A percentile compares a stretch with the other conserved stretches of the same genome.
These are phyloP conservation scores for Fusarium xyrophilum DNA, from an alignment of 2,329 filamentous ascomycete genomes.

Conservation along the genomic window DNA sequence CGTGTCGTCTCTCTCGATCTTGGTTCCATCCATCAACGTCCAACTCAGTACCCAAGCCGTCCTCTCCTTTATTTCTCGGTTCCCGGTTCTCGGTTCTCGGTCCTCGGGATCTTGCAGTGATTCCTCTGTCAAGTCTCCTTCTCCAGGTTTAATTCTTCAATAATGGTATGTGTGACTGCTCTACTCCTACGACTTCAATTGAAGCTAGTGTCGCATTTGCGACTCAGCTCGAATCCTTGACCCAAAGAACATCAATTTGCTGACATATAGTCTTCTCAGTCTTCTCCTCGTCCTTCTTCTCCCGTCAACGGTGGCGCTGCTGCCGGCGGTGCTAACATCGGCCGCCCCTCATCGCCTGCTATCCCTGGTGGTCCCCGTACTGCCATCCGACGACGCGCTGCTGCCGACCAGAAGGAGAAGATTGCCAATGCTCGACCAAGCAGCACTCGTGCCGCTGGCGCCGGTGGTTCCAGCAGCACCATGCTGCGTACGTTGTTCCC, in stretches of 20 bases:
- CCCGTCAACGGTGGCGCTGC: conserved; percentile 63
- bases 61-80: conserved; percentile 32
- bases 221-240: conserved; percentile 5
- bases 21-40: conserved; percentile 38
- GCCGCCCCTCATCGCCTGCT: conserved; percentile 83
- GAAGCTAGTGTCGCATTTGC: conserved; percentile 36
- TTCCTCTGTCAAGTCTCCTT: conserved; percentile 40
- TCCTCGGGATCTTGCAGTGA: conserved; percentile 46
- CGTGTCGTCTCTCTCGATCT: conserved; percentile 30
- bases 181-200: conserved; percentile 5
- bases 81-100: no score
- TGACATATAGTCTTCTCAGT: conserved; percentile 47
- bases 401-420: conserved; percentile 97
- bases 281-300: conserved; percentile 67
- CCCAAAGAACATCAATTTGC: background rate
- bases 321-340: conserved; percentile 72
- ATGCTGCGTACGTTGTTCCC: conserved; percentile 84
- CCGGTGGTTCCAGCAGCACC: conserved; percentile 94
- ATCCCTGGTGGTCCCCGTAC: conserved; percentile 94
- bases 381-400: conserved; percentile 92
- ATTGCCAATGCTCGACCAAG: conserved; percentile 91
- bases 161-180: conserved; percentile 47
- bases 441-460: conserved; percentile 91
- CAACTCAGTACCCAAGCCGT: conserved; percentile 9
- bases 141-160: conserved; percentile 28